Evolutionary conservation across 768 basidiomycete species (phyloP), one percentile per base, ranked within the genome.

Genomic region (Pisolithus orientalis): DNA sequence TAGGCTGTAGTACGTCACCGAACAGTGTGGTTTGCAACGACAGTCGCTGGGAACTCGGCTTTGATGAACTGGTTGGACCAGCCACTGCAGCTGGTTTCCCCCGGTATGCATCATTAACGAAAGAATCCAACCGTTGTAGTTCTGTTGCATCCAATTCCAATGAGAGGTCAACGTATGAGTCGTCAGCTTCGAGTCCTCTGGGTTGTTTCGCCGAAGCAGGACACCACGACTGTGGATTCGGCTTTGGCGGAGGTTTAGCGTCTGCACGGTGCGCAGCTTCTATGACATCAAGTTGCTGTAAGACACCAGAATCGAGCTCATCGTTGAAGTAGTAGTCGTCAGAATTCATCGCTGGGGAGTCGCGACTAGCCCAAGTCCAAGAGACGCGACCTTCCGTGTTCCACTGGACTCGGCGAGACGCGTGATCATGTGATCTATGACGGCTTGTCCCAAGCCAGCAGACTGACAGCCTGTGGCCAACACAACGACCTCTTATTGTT

Each of bases 281-380:
- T 43, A 92, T 83, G 17, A 80, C 76, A 61, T 87, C 84, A 24
- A 91, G 74, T 60, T 85, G 75, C 37, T 76, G 68, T 6, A 89
- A 61, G 3, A 79, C 75, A 34, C 75, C 78, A 42, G 77, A 77
- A 66, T 89, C 78, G 38, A 85, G 58, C 4, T 85, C 84, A 55
- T 82, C 82, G 55, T 80, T 79, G 63, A 86, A 90, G 62, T 83
- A 88, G 39, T 76, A 88, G 39, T 76, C 83, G 70, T 88, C 87
- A 34, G 85, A 88, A 72, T 82, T 86, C 87, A 90, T 88, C 55
- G 59, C 56, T 46, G 10, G 17, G 21, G 21, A 21, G 21, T 21
- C 21, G 21, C 21, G 21, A 21, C 21, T 21, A 21, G 21, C 21
- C 21, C 21, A 34, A 11, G 44, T 29, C 21, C 31, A 17, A 51